Evolutionary conservation across 768 basidiomycete genomes (phyloP).

Genomic region (Suillus fuscotomentosus): DNA sequence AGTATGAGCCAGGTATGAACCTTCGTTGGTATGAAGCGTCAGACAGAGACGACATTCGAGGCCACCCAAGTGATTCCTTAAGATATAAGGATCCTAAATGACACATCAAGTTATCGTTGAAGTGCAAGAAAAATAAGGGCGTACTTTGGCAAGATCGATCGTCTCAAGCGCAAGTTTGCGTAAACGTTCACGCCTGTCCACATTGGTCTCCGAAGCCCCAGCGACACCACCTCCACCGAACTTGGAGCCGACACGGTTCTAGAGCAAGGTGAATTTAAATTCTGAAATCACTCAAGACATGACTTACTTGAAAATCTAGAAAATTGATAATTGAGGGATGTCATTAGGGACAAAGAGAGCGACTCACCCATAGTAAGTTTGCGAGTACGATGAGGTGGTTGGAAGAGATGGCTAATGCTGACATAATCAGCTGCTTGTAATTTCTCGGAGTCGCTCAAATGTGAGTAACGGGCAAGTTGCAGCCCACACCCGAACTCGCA

Average conservation of each 20-base stretch:
- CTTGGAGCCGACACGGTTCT: conserved; percentile 96
- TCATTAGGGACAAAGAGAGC: not conserved
- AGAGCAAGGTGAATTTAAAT: conserved; percentile 9
- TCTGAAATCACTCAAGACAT: not conserved
- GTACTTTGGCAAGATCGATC: conserved; percentile 94
- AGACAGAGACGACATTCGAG: conserved; percentile 98
- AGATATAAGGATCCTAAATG: conserved; percentile 90
- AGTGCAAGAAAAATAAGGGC: conserved; percentile 12
- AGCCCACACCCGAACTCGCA: too few relatives aligned
- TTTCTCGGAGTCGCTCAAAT: not conserved
- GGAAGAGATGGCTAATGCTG: not conserved
- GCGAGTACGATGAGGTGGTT: not conserved
- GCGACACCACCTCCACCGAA: conserved; percentile 97
- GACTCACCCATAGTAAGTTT: conserved; percentile 1
- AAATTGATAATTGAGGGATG: not conserved
- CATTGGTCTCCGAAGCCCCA: conserved; percentile 91
- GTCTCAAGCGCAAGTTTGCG: conserved; percentile 96
- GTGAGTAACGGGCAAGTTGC: not conserved
- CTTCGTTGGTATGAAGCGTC: conserved; percentile 99
- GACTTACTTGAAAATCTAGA: conserved; percentile 67
- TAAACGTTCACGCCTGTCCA: conserved; percentile 92
- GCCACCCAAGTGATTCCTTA: conserved; percentile 97
- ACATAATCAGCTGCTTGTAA: not conserved
- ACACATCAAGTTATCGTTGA: conserved; percentile 10
- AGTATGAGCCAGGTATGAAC: conserved; percentile 97